Percentiles rank a stretch among this genome's conserved stretches.
Conservation (phyloP, 805 yeast species). For the Millerozyma miso region DNA sequence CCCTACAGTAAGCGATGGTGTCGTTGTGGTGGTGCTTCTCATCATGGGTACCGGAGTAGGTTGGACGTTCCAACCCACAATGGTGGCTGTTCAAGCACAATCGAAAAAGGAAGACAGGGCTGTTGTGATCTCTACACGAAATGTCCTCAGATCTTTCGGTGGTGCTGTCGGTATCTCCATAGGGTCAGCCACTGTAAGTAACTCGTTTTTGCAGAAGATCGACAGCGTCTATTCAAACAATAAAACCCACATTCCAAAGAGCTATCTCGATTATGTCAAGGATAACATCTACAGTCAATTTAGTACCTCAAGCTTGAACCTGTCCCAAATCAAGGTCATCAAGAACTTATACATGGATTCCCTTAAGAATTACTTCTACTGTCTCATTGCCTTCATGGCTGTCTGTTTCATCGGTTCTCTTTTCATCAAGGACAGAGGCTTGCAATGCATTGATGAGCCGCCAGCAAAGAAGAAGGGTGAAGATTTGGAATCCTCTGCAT, state of each 20-base stretch:
- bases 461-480: conserved; percentile 4
- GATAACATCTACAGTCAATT: conserved; percentile 20
- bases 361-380: conserved; percentile 29
- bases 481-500: conserved; percentile 1
- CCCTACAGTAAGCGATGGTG: conserved; percentile 26
- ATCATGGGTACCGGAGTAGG: conserved; percentile 40
- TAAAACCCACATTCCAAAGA: conserved; percentile 8
- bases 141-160: conserved; percentile 31
- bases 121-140: conserved; percentile 30
- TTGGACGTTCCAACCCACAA: conserved; percentile 50
- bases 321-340: conserved; percentile 18
- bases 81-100: conserved; percentile 47
- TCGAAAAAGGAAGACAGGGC: conserved; percentile 29
- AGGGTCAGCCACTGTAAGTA: conserved; percentile 25
- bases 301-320: conserved; percentile 1
- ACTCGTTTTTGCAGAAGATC: conserved; percentile 13
- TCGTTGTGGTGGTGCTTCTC: conserved; percentile 15
- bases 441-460: conserved; percentile 35
- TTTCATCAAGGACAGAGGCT: conserved; percentile 32
- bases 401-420: conserved; percentile 27
- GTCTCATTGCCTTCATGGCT: conserved; percentile 32
- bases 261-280: conserved; percentile 20
- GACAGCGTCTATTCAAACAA: conserved; percentile 7
- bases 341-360: conserved; percentile 28
- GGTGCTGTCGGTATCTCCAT: conserved; percentile 32